Evolutionary conservation across 169 alveolate species (phyloP).

Genomic region (Plasmodium gallinaceum): DNA sequence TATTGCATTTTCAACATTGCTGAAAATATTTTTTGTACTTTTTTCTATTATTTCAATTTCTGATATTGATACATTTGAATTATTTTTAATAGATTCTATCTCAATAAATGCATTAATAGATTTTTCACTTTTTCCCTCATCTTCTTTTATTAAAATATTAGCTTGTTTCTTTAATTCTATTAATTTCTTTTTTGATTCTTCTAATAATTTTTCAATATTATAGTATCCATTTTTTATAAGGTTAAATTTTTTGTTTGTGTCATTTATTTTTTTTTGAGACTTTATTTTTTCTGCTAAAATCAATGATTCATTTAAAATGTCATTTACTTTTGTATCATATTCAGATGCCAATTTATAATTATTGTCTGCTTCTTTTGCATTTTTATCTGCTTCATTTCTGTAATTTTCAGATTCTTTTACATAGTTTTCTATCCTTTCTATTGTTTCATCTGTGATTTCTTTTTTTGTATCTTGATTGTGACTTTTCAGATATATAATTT

Average conservation of each 20-base stretch:
- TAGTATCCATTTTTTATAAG: not conserved
- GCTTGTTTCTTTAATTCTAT: no score
- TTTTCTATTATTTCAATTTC: not conserved
- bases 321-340: not conserved
- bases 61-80: not conserved
- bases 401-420: not conserved
- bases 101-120: not conserved
- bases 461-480: not conserved
- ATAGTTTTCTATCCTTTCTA: not conserved
- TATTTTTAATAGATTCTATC: not conserved
- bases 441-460: not conserved
- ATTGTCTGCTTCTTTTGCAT: not conserved
- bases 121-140: not conserved
- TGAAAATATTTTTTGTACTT: not conserved
- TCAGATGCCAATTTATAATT: not conserved
- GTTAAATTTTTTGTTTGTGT: not conserved
- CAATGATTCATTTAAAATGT: not conserved
- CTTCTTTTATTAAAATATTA: not conserved
- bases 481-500: not conserved
- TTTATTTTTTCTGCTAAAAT: not conserved
- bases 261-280: not conserved
- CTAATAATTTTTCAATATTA: no score
- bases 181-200: no score
- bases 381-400: not conserved
- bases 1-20: not conserved